phyloP scores from a whole-genome alignment of 805 yeast species.

The Sugiyamaella boreocaroliniensis region DNA sequence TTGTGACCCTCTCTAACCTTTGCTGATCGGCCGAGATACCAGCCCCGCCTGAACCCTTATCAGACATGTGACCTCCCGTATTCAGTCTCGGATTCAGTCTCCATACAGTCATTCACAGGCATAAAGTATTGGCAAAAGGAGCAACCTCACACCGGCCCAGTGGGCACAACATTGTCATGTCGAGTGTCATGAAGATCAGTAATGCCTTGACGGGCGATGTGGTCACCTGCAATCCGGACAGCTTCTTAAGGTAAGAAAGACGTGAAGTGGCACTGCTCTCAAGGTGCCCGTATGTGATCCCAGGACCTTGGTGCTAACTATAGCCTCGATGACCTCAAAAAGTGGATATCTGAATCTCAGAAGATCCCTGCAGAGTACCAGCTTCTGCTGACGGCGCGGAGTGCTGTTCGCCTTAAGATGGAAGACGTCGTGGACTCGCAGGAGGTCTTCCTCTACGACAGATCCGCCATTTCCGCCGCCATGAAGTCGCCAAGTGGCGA shows the following conservation, averaged over 20 bases:
- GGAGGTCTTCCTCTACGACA: constrained; percentile 25
- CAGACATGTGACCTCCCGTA: neutral
- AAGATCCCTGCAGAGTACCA: constrained; percentile 21
- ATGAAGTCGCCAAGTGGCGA: neutral
- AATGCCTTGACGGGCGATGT: constrained; percentile 25
- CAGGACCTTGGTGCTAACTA: neutral
- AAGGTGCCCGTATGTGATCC: neutral
- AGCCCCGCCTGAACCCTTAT: neutral
- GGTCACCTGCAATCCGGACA: constrained; percentile 17
- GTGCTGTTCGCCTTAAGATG: constrained; percentile 26
- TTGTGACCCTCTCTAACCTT: too few relatives aligned
- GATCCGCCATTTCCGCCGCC: neutral
- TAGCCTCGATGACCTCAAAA: constrained; percentile 20
- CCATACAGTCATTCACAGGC: neutral
- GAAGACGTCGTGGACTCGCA: constrained; percentile 22
- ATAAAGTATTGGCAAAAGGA: neutral
- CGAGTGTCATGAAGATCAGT: constrained; percentile 20
- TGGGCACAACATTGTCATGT: neutral
- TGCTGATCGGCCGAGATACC: neutral
- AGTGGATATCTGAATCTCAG: constrained; percentile 12
- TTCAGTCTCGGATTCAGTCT: neutral
- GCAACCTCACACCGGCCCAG: neutral
- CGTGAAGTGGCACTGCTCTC: neutral
- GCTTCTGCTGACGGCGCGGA: constrained; percentile 24
- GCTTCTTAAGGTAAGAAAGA: constrained; percentile 16